Conservation (phyloP, 352 stramenopile species). For the Phytophthora rubi region DNA sequence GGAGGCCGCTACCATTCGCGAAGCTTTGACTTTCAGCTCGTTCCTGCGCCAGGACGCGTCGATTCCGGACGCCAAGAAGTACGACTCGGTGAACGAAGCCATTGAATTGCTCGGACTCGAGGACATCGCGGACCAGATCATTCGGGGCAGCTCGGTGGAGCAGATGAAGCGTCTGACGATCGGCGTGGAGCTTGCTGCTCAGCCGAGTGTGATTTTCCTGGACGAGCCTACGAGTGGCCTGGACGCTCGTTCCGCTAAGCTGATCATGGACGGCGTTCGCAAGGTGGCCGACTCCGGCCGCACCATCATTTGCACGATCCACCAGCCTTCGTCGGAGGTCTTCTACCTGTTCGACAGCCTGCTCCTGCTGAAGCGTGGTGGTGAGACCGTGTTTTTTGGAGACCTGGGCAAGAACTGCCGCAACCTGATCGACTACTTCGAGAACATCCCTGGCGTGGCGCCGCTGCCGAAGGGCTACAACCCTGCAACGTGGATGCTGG, state of each 20-base stretch:
- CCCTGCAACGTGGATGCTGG: constrained; percentile 88
- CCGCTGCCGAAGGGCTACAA: constrained; percentile 35
- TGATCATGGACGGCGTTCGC: constrained; percentile 25
- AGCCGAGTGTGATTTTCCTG: constrained; percentile 29
- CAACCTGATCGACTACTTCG: constrained; percentile 30
- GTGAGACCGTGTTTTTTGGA: constrained; percentile 17
- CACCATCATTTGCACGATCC: constrained; percentile 82
- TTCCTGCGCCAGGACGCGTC: constrained; percentile 53
- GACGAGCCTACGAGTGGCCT: constrained; percentile 22
- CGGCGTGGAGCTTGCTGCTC: constrained; percentile 71
- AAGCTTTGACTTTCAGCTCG: constrained; percentile 86
- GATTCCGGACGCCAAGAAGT: constrained; percentile 33
- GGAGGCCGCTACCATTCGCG: constrained; percentile 57
- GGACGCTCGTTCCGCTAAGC: constrained; percentile 13
- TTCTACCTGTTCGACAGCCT: constrained; percentile 84
- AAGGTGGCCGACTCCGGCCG: constrained; percentile 19
- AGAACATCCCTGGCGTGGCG: constrained; percentile 41
- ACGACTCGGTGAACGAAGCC: constrained; percentile 28
- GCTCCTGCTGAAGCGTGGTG: constrained; percentile 62
- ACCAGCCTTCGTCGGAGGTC: constrained; percentile 82
- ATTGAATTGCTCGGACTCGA: constrained; percentile 27
- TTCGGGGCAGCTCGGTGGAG: constrained; percentile 30
- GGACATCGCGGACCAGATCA: constrained; percentile 40
- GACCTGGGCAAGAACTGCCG: constrained; percentile 37
- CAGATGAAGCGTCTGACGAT: constrained; percentile 46